Percentiles rank a stretch among this genome's conserved stretches.
Evolutionary conservation across 2,329 filamentous ascomycete species (phyloP).

Genomic region (Clathrospora elynae): DNA sequence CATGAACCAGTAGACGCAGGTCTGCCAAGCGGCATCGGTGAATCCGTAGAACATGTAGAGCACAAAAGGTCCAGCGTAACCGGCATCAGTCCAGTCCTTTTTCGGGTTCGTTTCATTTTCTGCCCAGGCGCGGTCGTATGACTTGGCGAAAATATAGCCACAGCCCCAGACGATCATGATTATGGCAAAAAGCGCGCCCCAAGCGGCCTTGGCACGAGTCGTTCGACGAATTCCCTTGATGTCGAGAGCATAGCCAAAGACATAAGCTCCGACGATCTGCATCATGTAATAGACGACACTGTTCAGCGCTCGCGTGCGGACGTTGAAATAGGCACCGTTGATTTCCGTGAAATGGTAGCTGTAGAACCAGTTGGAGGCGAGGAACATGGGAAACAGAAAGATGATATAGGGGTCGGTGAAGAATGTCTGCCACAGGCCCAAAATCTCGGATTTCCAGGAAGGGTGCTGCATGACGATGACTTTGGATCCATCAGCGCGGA

Average conservation of each 20-base stretch:
- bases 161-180: conserved; percentile 84
- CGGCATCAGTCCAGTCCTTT: conserved; percentile 69
- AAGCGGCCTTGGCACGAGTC: conserved; percentile 68
- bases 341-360: conserved; percentile 78
- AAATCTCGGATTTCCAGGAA: conserved; percentile 78
- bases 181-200: conserved; percentile 66
- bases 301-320: conserved; percentile 76
- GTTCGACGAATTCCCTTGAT: conserved; percentile 62
- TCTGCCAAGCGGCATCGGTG: conserved; percentile 90
- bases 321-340: conserved; percentile 73
- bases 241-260: conserved; percentile 76
- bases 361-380: conserved; percentile 80
- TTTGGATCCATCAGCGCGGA: conserved; percentile 75
- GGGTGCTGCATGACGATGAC: conserved; percentile 92
- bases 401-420: conserved; percentile 73
- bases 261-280: conserved; percentile 76
- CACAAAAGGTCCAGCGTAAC: conserved; percentile 81
- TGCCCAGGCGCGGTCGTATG: conserved; percentile 56
- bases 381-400: conserved; percentile 80
- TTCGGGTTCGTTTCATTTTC: conserved; percentile 36
- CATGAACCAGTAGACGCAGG: conserved; percentile 94
- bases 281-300: conserved; percentile 77
- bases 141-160: conserved; percentile 76
- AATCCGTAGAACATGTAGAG: conserved; percentile 90
- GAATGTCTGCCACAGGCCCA: conserved; percentile 76